phyloP scores from a whole-genome alignment of 2,329 filamentous ascomycete genomes.

The Cryphonectria radicalis region DNA sequence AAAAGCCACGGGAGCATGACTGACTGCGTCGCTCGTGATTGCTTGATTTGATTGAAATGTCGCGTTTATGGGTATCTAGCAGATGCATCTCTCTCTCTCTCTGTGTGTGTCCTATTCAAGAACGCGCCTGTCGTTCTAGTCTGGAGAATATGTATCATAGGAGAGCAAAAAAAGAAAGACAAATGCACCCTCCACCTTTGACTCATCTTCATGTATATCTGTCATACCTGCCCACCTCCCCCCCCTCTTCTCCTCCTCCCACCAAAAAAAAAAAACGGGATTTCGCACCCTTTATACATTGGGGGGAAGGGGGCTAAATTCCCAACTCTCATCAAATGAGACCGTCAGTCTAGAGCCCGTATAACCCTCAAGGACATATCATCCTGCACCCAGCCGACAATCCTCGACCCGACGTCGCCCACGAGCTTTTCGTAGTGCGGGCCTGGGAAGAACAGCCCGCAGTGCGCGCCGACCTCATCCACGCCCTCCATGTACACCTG shows the following conservation, averaged over 20 bases:
- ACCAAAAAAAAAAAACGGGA: background rate
- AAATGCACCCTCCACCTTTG: background rate
- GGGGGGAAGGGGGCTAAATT: too few relatives aligned
- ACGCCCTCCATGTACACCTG: constrained; percentile 80
- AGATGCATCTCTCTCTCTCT: background rate
- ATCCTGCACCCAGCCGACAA: constrained; percentile 72
- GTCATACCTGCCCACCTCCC: background rate
- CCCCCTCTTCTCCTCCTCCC: too few relatives aligned
- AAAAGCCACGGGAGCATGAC: background rate
- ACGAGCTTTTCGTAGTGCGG: constrained; percentile 77
- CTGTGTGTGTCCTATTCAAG: background rate
- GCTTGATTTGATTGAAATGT: background rate
- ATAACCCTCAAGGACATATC: constrained; percentile 54
- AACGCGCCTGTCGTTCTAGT: background rate
- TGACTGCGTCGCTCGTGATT: background rate
- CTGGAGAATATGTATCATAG: background rate
- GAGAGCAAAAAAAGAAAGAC: background rate
- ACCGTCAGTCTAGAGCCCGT: constrained; percentile 34
- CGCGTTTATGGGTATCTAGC: constrained; percentile 1
- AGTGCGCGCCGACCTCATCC: constrained; percentile 86
- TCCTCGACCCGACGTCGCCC: constrained; percentile 70
- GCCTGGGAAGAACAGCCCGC: constrained; percentile 75
- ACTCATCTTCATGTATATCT: background rate
- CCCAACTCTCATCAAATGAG: background rate
- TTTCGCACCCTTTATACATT: background rate